Conservation (phyloP, 176 grass and related monocot genomes). For the Rhynchospora tenuis region DNA sequence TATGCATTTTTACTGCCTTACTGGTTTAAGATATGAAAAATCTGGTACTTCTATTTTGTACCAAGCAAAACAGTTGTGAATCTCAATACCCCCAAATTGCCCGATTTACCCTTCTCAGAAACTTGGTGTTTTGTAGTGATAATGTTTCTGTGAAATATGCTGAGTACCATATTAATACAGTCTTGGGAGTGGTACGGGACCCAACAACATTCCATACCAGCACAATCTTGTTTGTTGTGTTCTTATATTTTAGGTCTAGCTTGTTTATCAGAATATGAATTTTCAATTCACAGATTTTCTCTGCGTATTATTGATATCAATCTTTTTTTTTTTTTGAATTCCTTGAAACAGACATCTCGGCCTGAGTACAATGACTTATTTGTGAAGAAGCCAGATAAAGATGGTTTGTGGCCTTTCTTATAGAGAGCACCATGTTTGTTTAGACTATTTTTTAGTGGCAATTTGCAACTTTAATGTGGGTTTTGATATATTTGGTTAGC, state of each 20-base stretch:
- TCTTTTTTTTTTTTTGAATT: slow-evolving; percentile 2
- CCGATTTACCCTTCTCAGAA: not conserved
- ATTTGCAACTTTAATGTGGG: not conserved
- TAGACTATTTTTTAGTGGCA: not conserved
- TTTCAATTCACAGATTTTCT: not conserved
- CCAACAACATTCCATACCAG: not conserved
- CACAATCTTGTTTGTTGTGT: not conserved
- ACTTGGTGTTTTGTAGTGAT: not conserved
- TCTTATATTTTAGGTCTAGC: not conserved
- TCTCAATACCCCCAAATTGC: not conserved
- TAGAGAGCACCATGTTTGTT: not conserved
- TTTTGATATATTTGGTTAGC: not conserved
- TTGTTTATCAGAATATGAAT: not conserved
- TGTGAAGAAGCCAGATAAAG: slow-evolving; percentile 17
- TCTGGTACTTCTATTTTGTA: not conserved
- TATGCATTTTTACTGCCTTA: too few relatives aligned
- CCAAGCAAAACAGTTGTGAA: not conserved
- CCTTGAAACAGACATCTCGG: slow-evolving; percentile 13
- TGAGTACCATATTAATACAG: not conserved
- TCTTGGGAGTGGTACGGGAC: not conserved
- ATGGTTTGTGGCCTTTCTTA: slow-evolving; percentile 17
- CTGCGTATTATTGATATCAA: not conserved
- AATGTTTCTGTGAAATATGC: not conserved
- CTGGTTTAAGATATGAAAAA: not conserved
- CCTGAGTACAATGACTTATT: slow-evolving; percentile 24